Conservation (phyloP, 257 asterid genomes). For the Solanum etuberosum region DNA sequence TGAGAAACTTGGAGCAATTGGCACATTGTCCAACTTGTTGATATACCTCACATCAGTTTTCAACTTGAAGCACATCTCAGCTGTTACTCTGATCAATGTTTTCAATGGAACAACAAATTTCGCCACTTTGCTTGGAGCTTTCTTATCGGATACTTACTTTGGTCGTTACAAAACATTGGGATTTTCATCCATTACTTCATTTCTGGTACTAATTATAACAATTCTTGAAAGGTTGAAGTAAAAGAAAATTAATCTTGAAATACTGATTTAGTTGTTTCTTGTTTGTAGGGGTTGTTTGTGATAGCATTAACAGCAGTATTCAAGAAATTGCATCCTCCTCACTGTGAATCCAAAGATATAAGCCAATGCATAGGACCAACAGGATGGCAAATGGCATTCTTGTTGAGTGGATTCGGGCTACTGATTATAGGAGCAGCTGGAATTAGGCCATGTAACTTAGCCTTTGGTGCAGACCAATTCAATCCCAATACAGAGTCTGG, state of each 20-base stretch:
- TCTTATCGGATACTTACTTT: conserved; percentile 45
- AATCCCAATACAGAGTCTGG: conserved; percentile 58
- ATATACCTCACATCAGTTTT: conserved; percentile 60
- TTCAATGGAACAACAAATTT: conserved; percentile 67
- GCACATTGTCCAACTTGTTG: conserved; percentile 46
- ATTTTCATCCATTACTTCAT: conserved; percentile 40
- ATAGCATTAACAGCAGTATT: conserved; percentile 50
- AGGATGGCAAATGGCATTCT: conserved; percentile 46
- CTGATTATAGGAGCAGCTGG: conserved; percentile 69
- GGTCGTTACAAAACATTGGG: conserved; percentile 71
- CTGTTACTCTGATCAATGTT: conserved; percentile 40
- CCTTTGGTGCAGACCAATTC: conserved; percentile 84
- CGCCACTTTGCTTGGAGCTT: conserved; percentile 65
- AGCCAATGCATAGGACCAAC: conserved; percentile 32
- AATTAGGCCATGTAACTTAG: conserved; percentile 72
- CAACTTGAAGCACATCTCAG: conserved; percentile 47
- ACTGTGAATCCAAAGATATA: conserved; percentile 11
- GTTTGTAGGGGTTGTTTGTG: conserved; percentile 34
- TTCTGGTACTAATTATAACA: conserved; percentile 17
- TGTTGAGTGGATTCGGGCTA: conserved; percentile 46
- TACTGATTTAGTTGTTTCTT: not conserved
- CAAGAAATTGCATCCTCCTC: conserved; percentile 57
- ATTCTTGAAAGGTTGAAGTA: not conserved
- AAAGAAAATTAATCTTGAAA: not conserved
- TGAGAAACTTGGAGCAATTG: conserved; percentile 84